These are phyloP conservation scores for Beauveria sp. DNA, from an alignment of 2,329 filamentous ascomycete genomes.

Conservation along the genomic window DNA sequence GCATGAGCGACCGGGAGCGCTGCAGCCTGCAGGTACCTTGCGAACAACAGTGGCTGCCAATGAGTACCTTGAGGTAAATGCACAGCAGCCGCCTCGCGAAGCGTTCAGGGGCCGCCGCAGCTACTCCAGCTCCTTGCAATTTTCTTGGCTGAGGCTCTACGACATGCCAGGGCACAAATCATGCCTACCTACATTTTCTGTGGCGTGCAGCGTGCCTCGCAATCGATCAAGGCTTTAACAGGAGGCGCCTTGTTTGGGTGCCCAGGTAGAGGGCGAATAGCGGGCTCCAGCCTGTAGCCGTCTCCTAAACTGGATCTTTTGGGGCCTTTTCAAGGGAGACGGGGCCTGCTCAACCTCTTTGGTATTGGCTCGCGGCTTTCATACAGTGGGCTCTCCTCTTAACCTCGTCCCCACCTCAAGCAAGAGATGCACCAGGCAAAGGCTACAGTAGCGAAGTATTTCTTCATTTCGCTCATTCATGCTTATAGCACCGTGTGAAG, in stretches of 20 bases:
- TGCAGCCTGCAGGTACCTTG: not conserved
- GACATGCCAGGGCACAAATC: too few relatives aligned
- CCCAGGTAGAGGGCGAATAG: not conserved
- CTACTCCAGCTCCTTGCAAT: not conserved
- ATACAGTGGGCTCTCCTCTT: not conserved
- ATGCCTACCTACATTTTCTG: too few relatives aligned
- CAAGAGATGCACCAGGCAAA: not conserved
- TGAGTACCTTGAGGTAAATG: not conserved
- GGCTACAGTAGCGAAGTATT: not conserved
- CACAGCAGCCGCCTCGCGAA: not conserved
- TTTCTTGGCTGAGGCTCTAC: not conserved
- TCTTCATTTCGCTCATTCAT: not conserved
- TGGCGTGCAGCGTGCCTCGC: too few relatives aligned
- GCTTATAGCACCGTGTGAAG: not conserved
- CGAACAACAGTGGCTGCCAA: not conserved
- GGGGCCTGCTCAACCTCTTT: not conserved
- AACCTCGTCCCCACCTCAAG: not conserved
- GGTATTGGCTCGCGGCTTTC: not conserved
- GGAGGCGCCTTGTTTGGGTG: not conserved
- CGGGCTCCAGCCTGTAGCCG: not conserved
- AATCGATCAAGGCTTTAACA: too few relatives aligned
- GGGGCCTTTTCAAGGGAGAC: not conserved
- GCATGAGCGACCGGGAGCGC: not conserved
- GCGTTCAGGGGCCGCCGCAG: not conserved
- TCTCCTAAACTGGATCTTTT: not conserved